Evolutionary conservation across 257 asterid genomes (phyloP), one percentile per base, ranked within the genome.

Genomic region (Verbena officinalis): DNA sequence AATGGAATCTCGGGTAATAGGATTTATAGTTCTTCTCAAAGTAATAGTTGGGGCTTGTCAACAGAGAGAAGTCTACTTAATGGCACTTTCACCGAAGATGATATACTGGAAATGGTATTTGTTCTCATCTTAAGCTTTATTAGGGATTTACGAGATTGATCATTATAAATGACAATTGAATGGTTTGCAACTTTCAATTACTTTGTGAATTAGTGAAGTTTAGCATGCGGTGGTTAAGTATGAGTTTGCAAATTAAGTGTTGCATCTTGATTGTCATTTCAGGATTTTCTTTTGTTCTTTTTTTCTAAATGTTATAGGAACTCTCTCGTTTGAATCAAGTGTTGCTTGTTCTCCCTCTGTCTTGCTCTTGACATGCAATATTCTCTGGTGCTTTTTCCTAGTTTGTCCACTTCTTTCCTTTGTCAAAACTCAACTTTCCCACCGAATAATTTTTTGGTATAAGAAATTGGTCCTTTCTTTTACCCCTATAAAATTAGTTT

Each of bases 21-120:
- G 62, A 63, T 24, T 19, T 65, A 82, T 60, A 58, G 58, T 68
- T 61, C 80, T 67, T 74, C 83, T 60, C 80, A 44, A 61, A 55
- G 21, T 68, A 74, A 72, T 70, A 80, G 55, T 62, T 78, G 80
- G 83, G 83, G 90, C 24, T 65, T 73, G 72, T 71, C 96, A 70
- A 74, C 84, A 61, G 95, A 87, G 30, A 69, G 86, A 71, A 78
- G 75, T 64, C 73, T 80, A 9, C 50, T 78, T 55, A 63, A 61
- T 48, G 81, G 91, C 79, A 76, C 78, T 65, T 63, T 92, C 69
- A 89, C 97, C 39, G 97, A 93, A 64, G 94, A 93, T 68, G 97
- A 89, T 80, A 78, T 93, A 65, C 86, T 93, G 65, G 88, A 87
- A 65, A 93, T 89, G 98, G 96, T 89, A 77, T 49, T 65, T 77